Evolutionary conservation across 805 yeast species (phyloP).

Genomic region (Kregervanrija pseudodelftensis): DNA sequence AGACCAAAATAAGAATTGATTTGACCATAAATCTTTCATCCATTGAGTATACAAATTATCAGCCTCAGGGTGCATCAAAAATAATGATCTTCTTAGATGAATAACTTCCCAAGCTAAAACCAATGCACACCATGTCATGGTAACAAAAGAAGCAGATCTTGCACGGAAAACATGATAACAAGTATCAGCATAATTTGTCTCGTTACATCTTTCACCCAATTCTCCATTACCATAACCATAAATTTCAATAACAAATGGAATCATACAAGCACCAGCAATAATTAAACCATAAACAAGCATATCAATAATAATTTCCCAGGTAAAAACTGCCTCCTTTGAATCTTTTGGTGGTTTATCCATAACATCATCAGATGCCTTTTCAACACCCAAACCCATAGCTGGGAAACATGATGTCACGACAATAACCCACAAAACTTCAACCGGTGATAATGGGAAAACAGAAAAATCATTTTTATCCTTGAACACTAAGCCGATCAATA

Average conservation of each 20-base stretch:
- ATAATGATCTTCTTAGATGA: conserved; percentile 62
- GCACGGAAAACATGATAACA: conserved; percentile 67
- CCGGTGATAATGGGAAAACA: conserved; percentile 78
- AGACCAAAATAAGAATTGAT: conserved; percentile 78
- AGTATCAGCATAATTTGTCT: conserved; percentile 28
- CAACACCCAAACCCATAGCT: conserved; percentile 75
- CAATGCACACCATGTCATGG: conserved; percentile 83
- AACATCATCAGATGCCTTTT: conserved; percentile 54
- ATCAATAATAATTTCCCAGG: conserved; percentile 60
- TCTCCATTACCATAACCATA: conserved; percentile 61
- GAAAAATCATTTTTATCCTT: conserved; percentile 55
- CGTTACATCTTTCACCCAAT: conserved; percentile 60
- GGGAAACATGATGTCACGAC: conserved; percentile 78
- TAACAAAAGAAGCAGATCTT: conserved; percentile 70
- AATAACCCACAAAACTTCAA: conserved; percentile 73
- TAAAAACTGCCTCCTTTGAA: conserved; percentile 47
- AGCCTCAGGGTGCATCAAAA: conserved; percentile 61
- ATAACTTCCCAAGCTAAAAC: conserved; percentile 81
- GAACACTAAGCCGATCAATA: conserved; percentile 69
- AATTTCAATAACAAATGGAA: conserved; percentile 56
- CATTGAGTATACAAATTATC: conserved; percentile 55
- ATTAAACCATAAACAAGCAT: conserved; percentile 66
- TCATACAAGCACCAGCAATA: conserved; percentile 67
- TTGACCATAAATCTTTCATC: conserved; percentile 59
- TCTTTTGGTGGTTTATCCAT: conserved; percentile 61